A percentile compares a stretch with the other conserved stretches of the same genome.
Evolutionary conservation across 768 basidiomycete species (phyloP).

Genomic region (Russula sp.): DNA sequence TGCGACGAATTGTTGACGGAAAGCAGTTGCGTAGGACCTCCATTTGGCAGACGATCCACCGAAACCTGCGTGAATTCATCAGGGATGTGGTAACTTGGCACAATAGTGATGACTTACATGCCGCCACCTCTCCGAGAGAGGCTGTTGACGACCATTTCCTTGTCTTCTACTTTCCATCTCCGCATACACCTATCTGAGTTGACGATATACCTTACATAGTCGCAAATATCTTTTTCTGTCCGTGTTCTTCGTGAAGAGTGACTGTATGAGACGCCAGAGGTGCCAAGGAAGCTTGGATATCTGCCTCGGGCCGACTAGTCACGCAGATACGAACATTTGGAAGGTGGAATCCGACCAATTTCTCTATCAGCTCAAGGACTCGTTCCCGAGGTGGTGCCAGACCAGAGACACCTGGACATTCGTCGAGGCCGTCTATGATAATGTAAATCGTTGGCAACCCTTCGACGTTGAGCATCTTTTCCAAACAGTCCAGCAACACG

Average conservation of each 20-base stretch:
- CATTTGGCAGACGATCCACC: constrained; percentile 3
- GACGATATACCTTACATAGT: neutral
- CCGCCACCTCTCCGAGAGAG: neutral
- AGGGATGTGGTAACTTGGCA: neutral
- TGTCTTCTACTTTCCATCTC: constrained; percentile 1
- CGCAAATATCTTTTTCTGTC: neutral
- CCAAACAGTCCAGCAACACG: neutral
- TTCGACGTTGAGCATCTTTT: neutral
- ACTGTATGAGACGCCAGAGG: neutral
- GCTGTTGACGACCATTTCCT: neutral
- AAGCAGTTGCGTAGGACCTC: neutral
- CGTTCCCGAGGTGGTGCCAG: neutral
- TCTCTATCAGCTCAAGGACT: neutral
- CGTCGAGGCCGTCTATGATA: neutral
- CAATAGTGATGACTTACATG: neutral
- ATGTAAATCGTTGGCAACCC: constrained; percentile 1
- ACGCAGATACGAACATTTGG: neutral
- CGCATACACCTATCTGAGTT: neutral
- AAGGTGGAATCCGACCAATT: neutral
- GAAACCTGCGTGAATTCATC: neutral
- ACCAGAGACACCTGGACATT: neutral
- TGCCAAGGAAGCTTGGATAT: neutral
- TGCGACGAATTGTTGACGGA: neutral
- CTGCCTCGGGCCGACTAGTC: neutral
- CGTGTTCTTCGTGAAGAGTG: neutral